Evolutionary conservation across 2,329 filamentous ascomycete genomes (phyloP).

Genomic region (Cercospora zeina): DNA sequence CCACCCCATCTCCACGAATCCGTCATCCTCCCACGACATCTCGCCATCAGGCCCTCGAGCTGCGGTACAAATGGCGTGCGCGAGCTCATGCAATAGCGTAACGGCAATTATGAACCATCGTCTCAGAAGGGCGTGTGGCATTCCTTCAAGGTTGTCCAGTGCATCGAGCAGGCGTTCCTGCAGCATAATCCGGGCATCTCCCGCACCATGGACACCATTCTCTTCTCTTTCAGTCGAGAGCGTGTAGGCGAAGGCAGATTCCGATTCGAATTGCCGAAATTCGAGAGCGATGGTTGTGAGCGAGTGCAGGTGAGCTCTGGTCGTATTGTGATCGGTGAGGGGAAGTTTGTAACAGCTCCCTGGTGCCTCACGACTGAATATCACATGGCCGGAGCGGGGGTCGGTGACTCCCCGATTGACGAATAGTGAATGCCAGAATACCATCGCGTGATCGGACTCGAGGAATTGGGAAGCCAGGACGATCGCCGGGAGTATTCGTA

Average conservation of each 20-base stretch:
- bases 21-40: conserved; percentile 11
- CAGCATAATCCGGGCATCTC: neutral
- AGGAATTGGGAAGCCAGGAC: conserved; percentile 4
- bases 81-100: conserved; percentile 16
- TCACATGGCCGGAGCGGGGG: neutral
- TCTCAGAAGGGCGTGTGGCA: neutral
- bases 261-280: neutral
- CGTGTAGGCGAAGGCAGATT: neutral
- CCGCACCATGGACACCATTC: neutral
- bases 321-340: neutral
- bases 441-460: neutral
- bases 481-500: neutral
- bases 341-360: neutral
- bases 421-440: conserved; percentile 10
- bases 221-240: neutral
- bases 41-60: neutral
- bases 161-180: neutral
- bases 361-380: neutral
- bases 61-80: conserved; percentile 10
- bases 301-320: neutral
- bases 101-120: conserved; percentile 8
- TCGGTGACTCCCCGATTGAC: neutral
- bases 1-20: conserved; percentile 17
- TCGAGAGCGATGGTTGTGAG: neutral
- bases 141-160: neutral